Evolutionary conservation across 768 basidiomycete species (phyloP).

Genomic region (Russula lepida): DNA sequence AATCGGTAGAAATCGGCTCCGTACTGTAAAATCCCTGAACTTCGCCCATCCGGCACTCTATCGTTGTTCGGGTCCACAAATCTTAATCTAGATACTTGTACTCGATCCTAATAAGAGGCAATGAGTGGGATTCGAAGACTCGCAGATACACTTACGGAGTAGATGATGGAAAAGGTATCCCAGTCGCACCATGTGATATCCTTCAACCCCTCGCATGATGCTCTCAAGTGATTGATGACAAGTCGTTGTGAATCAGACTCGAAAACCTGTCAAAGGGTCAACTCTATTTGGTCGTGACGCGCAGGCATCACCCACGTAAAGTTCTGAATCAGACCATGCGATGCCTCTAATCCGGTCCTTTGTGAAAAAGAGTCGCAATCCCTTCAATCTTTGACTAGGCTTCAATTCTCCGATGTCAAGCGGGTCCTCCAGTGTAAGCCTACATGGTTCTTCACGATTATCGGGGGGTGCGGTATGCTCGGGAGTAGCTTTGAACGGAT

Average conservation of each 20-base stretch:
- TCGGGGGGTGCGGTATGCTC: conserved; percentile 34
- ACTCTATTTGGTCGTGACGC: neutral
- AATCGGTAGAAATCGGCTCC: neutral
- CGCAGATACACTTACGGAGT: conserved; percentile 17
- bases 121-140: neutral
- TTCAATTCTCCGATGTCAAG: conserved; percentile 30
- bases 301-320: conserved; percentile 13
- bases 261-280: conserved; percentile 9
- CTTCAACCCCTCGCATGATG: neutral
- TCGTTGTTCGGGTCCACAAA: conserved; percentile 23
- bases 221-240: neutral
- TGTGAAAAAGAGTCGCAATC: conserved; percentile 25
- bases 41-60: neutral
- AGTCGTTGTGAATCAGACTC: conserved; percentile 7
- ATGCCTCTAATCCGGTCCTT: conserved; percentile 28
- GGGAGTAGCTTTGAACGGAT: conserved; percentile 56
- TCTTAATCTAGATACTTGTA: conserved; percentile 17
- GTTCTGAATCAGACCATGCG: conserved; percentile 22
- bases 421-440: conserved; percentile 29
- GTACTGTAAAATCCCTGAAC: conserved; percentile 7
- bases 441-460: conserved; percentile 22
- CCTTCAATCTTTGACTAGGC: conserved; percentile 24
- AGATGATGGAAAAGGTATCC: conserved; percentile 18
- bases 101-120: conserved; percentile 20
- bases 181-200: conserved; percentile 14